Base-by-base conservation (phyloP, 1,284 basidiomycete genomes). In the Puccinia hordei region DNA sequence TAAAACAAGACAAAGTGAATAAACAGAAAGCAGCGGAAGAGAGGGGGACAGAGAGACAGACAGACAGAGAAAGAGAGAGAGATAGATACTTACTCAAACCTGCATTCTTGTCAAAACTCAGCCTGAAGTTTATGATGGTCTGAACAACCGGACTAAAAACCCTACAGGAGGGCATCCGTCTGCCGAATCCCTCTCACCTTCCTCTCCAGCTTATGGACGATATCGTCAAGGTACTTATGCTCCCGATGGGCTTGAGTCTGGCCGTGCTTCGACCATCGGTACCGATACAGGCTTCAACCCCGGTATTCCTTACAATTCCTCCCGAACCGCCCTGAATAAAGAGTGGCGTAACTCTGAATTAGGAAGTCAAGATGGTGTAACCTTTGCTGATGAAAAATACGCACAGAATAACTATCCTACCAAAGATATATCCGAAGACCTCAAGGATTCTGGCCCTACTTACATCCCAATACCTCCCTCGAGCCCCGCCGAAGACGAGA, bases 221-320 rank as follows among this genome's bases (percentile, higher is more conserved):
- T 84, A 84, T 81, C 83, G 84, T 46, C 82, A 84, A 71, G 83
- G 84, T 24, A 82, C 84, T 13, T 85, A 83, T 75, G 81, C 81
- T n/a, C 79, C 82, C 51, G 82, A 83, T 68, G 83, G 83, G 5
- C 72, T 85, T 61, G 83, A 85, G 63, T 83, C 83, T 15, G 84
- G 83, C n/a, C 83, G 85, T 49, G 84, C 85, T 10, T 85, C 84
- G 49, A 84, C 84, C 38, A 84, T 85, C 69, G 84, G 84, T 27
- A 85, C 84, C 49, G 83, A 85, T 76, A 81, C 83, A 79, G 73
- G 81, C 69, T 78, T 65, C 53, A 38, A 49, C 33, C 44, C 75
- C 57, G 81, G 81, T 68, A 81, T 84, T 38, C 84, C 84, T 24
- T 83, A 83, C 41, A 73, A 66, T 81, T 84, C 83, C 57, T 85